phyloP scores from a whole-genome alignment of 2,329 filamentous ascomycete species.

The Fusarium brevicatenulatum region DNA sequence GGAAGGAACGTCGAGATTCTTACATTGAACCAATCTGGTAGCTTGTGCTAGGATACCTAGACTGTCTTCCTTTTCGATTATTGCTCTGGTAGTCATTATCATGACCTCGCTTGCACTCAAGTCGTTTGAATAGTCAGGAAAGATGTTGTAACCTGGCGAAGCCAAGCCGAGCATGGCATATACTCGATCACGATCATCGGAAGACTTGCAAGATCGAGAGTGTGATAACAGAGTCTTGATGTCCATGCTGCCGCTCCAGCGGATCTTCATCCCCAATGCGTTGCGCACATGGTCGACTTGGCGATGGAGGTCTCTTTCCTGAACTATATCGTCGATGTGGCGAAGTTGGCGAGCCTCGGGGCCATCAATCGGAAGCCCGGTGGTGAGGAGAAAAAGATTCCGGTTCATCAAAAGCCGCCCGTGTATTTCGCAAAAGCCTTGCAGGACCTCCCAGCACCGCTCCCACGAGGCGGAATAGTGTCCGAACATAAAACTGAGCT shows the following conservation, averaged over 20 bases:
- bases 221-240: not conserved
- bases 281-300: rapidly evolving
- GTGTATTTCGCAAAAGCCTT: not conserved
- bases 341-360: rapidly evolving
- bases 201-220: rapidly evolving
- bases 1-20: not conserved
- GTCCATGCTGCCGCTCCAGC: rapidly evolving
- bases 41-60: rapidly evolving
- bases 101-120: rapidly evolving
- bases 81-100: not conserved
- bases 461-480: rapidly evolving
- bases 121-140: rapidly evolving
- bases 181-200: not conserved
- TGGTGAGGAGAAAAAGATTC: too few species aligned
- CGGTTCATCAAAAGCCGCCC: too few species aligned
- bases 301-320: rapidly evolving
- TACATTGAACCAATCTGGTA: rapidly evolving
- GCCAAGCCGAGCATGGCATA: rapidly evolving
- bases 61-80: rapidly evolving
- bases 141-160: rapidly evolving
- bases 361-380: too few species aligned
- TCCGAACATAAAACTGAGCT: not conserved
- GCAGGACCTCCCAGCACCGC: rapidly evolving
- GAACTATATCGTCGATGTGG: rapidly evolving
- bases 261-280: rapidly evolving